Evolutionary conservation across 306 rosid genomes (phyloP).

Genomic region (Gleditsia sinensis): DNA sequence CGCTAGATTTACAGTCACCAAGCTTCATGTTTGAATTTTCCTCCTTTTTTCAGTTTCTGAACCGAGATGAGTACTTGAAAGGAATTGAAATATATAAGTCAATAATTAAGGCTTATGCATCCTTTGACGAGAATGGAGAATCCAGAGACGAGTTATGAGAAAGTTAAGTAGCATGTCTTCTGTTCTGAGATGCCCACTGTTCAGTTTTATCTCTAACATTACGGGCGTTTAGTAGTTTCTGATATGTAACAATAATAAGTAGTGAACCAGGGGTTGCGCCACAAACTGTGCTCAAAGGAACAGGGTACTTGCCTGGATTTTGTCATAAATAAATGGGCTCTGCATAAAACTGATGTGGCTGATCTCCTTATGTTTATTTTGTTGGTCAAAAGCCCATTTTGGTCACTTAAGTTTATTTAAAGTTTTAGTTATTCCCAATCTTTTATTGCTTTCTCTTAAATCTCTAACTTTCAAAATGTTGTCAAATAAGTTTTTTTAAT

Average conservation of each 20-base stretch:
- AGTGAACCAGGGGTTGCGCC: background rate
- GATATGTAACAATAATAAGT: conserved; percentile 2
- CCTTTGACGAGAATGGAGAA: conserved; percentile 44
- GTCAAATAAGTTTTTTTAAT: too few species aligned
- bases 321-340: conserved; percentile 12
- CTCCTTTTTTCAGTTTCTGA: conserved; percentile 65
- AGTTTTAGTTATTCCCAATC: too few species aligned
- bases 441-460: too few species aligned
- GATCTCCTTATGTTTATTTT: background rate
- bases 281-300: background rate
- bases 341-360: background rate
- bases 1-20: conserved; percentile 1
- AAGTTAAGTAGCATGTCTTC: background rate
- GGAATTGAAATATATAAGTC: conserved; percentile 73
- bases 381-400: too few species aligned
- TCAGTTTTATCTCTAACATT: background rate
- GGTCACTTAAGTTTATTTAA: too few species aligned
- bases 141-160: conserved; percentile 75
- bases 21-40: conserved; percentile 21
- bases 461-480: too few species aligned
- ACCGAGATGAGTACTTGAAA: conserved; percentile 81
- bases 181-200: background rate
- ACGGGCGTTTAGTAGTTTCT: background rate
- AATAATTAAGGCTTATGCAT: conserved; percentile 69
- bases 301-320: background rate